Evolutionary conservation across 768 basidiomycete genomes (phyloP), one percentile per base, ranked within the genome.

Genomic region (Pleurotus sapidus): DNA sequence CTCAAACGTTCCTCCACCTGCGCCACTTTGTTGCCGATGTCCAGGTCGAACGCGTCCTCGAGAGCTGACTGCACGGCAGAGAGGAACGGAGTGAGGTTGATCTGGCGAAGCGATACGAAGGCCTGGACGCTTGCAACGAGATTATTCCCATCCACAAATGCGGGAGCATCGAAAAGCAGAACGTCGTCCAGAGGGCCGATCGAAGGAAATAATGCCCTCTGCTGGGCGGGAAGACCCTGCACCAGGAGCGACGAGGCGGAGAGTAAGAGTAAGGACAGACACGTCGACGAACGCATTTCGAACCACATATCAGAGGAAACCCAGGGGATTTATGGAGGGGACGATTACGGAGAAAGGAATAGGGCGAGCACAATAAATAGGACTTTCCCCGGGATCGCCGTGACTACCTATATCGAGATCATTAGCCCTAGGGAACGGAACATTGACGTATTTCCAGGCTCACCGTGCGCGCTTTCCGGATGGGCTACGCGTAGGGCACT

Each of bases 141-240:
- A 46, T 69, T 67, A 8, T 59, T 64, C 4, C 73, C 70, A 56
- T 75, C 72, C 6, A 71, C 67, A 49, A 75, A 76, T 2, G 73
- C 75, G 5, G 73, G 70, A 2, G 74, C 72, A 51, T 78, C 75
- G 58, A 77, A 73, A 14, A 77, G 65, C 25, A 77, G 63, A 38
- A 75, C 65, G 40, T 71, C 65, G 60, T 77, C 71, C 14, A 71
- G 57, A 17, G 68, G 12, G 37, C 61, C 61, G 17, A 68, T 57
- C 4, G 65, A 61, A 54, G 59, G 48, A 14, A 54, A 54, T 11
- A 54, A 42, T 6, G 51, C 51, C 39, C 39, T 42, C 2, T 15
- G 38, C 42, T 54, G 51, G 5, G 39, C 39, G 17, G 51, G 51
- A 25, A 54, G 51, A 15, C 37, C 51, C n/a, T 24, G 25, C 23